These are phyloP conservation scores for Pyracantha coccinea DNA, from an alignment of 331 rosid species.

Conservation along the genomic window DNA sequence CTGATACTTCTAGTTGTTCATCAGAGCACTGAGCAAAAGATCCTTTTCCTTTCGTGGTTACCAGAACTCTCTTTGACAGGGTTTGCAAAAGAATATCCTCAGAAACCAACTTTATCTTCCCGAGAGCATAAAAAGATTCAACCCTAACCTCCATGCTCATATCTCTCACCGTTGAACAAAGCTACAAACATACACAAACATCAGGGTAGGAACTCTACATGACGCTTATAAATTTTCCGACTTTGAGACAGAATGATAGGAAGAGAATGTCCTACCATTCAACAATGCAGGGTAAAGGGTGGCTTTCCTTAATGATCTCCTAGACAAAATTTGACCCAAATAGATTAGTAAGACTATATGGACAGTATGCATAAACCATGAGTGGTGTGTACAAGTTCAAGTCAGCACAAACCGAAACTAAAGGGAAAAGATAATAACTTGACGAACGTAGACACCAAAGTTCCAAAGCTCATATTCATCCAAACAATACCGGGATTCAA, in stretches of 20 bases:
- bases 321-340: slow-evolving; percentile 18
- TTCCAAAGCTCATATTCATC: background rate
- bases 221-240: background rate
- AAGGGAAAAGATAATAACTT: background rate
- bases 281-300: slow-evolving; percentile 9
- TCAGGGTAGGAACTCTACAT: slow-evolving; percentile 5
- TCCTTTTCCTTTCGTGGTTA: slow-evolving; percentile 30
- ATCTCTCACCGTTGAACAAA: slow-evolving; percentile 83
- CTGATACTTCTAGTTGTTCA: slow-evolving; percentile 39
- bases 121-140: slow-evolving; percentile 60
- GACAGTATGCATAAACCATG: background rate
- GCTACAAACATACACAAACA: slow-evolving; percentile 40
- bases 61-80: slow-evolving; percentile 60
- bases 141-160: slow-evolving; percentile 77
- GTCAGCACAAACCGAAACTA: background rate
- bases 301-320: slow-evolving; percentile 22
- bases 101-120: slow-evolving; percentile 51
- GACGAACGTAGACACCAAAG: background rate
- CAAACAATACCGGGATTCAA: background rate
- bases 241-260: slow-evolving; percentile 2
- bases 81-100: slow-evolving; percentile 79
- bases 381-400: background rate
- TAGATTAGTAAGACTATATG: background rate
- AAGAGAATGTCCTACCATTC: slow-evolving; percentile 24
- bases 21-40: slow-evolving; percentile 26